Base-by-base conservation (phyloP, 176 grass and related monocot genomes). In the Hordeum marinum region DNA sequence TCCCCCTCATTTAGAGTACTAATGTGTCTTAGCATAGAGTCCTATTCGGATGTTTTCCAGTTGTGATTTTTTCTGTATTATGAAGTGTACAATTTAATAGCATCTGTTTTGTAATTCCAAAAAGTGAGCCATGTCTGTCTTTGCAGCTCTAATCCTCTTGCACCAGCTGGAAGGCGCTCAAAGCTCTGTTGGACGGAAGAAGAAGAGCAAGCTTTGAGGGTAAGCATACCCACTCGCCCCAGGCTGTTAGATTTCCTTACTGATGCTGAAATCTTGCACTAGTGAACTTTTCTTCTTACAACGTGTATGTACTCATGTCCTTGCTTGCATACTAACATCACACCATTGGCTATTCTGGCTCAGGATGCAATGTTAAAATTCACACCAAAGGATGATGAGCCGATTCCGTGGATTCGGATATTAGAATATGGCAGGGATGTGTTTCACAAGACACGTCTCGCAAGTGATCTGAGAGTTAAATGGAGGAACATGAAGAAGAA, bases 401-500 rank as follows among this genome's bases (percentile, higher is more conserved):
- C 27, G 35, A 90, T 92, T 79, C 82, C 87, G 7, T 97, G 91
- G 94, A 34, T 61, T n/a, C 34, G 29, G 73, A 92, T 97, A 74
- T 64, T 88, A 52, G 41, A 86, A 75, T 84, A 70, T 77, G 63
- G 87, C 10, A 26, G 37, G 10, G 6, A 66, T 65, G 89, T 70
- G 60, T 97, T 97, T 58, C 82, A 97, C 72, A 66, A 10, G 81
- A 84, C 79, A 62, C 89, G 94, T 59, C 85, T 86, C 26, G 84
- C 91, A 6, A 17, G 0, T 65, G 94, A 94, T 79, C 79, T 97
- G 46, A 97, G 88, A 70, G 91, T 88, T 69, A 94, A 97, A 84
- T 96, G 94, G 94, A 90, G 94, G 82, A 91, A 89, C 58, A 91
- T 94, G 27, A 88, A 41, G 40, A 91, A 87, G 79, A 87, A 70